Evolutionary conservation across 2,329 filamentous ascomycete genomes (phyloP).

Genomic region (Dendrostoma leiphaemia): DNA sequence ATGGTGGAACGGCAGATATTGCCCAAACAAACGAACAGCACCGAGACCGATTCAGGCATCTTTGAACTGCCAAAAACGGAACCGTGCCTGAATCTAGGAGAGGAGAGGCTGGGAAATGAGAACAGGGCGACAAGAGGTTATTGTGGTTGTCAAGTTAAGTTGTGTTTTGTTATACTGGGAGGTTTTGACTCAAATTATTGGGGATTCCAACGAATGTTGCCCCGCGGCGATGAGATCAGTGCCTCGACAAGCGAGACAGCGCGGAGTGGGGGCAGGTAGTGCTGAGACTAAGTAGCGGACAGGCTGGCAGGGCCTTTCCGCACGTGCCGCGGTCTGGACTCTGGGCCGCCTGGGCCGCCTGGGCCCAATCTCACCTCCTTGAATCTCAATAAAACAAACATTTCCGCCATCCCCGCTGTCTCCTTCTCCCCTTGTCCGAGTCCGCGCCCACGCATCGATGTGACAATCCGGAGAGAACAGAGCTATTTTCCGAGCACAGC

Average conservation of each 20-base stretch:
- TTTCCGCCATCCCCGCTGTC: no score
- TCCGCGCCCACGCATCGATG: no score
- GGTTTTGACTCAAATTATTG: background rate
- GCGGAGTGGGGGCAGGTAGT: background rate
- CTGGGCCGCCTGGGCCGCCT: no score
- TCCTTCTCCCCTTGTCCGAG: no score
- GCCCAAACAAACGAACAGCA: constrained; percentile 93
- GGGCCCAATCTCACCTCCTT: no score
- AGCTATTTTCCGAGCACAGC: no score
- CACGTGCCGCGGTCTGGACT: background rate
- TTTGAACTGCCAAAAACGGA: background rate
- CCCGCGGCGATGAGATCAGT: background rate
- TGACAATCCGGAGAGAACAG: no score
- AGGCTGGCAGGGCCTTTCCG: background rate
- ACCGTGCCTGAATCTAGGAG: background rate
- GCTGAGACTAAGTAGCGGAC: no score
- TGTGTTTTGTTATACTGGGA: background rate
- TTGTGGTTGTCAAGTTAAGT: background rate
- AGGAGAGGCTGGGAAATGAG: background rate
- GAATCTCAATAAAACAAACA: no score
- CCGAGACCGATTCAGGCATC: constrained; percentile 48
- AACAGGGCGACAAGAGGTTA: background rate
- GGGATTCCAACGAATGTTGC: background rate
- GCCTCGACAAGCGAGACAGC: background rate
- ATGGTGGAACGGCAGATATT: constrained; percentile 96